A percentile compares a stretch with the other conserved stretches of the same genome.
Evolutionary conservation across 1,284 basidiomycete species (phyloP).

Genomic region (Kalmanozyma brasiliensis): DNA sequence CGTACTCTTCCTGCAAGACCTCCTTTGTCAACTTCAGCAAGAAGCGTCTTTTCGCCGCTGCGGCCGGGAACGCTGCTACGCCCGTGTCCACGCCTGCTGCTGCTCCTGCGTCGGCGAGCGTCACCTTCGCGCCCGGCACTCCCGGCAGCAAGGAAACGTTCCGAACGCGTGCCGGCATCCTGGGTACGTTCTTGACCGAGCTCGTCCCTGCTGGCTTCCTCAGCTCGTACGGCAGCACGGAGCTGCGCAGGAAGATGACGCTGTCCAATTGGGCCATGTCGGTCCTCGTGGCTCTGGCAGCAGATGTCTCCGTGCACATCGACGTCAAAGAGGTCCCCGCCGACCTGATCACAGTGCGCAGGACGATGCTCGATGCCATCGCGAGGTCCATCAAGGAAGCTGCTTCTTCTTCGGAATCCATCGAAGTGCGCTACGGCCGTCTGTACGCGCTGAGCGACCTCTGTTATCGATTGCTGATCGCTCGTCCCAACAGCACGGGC

Average conservation of each 20-base stretch:
- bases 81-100: constrained; percentile 77
- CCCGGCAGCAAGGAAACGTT: constrained; percentile 33
- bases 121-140: constrained; percentile 73
- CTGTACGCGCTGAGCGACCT: constrained; percentile 87
- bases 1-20: constrained; percentile 89
- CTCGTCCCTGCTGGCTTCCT: constrained; percentile 67
- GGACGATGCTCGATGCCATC: constrained; percentile 87
- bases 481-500: constrained; percentile 72
- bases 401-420: constrained; percentile 73
- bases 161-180: constrained; percentile 34
- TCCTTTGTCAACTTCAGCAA: constrained; percentile 84
- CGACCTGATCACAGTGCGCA: constrained; percentile 82
- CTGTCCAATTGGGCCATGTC: constrained; percentile 82
- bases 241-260: constrained; percentile 66
- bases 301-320: constrained; percentile 76
- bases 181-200: constrained; percentile 60
- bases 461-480: constrained; percentile 85
- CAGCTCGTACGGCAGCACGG: constrained; percentile 52
- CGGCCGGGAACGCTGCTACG: constrained; percentile 72
- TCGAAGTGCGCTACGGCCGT: constrained; percentile 86
- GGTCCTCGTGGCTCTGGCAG: constrained; percentile 88
- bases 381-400: constrained; percentile 87
- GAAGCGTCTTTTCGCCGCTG: constrained; percentile 47
- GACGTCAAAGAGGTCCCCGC: constrained; percentile 80
- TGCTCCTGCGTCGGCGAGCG: constrained; percentile 78